Evolutionary conservation across 805 yeast genomes (phyloP).

Genomic region (Candida germanica): DNA sequence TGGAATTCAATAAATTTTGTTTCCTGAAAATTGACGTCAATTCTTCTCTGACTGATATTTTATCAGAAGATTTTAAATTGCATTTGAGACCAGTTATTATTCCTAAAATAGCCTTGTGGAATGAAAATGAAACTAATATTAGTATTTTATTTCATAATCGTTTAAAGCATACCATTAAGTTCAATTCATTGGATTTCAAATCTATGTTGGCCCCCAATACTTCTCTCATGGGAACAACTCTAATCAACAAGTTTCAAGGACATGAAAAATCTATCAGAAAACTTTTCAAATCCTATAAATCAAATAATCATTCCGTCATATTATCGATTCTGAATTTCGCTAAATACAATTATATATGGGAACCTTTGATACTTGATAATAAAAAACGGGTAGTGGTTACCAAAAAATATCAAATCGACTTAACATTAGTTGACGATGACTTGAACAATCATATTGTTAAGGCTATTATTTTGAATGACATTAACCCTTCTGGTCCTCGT

Average conservation of each 20-base stretch:
- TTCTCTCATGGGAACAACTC: constrained; percentile 12
- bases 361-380: constrained; percentile 27
- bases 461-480: constrained; percentile 34
- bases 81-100: constrained; percentile 18
- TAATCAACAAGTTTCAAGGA: constrained; percentile 66
- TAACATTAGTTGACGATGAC: constrained; percentile 3
- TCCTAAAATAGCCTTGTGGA: constrained; percentile 12
- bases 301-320: constrained; percentile 22
- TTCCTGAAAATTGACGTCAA: constrained; percentile 7
- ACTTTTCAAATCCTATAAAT: constrained; percentile 54
- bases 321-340: constrained; percentile 39
- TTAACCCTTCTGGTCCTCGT: constrained; percentile 17
- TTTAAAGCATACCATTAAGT: constrained; percentile 31
- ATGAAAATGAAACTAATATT: constrained; percentile 10
- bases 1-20: constrained; percentile 8
- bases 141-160: constrained; percentile 36
- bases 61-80: constrained; percentile 1
- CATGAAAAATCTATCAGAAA: constrained; percentile 76
- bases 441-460: constrained; percentile 19
- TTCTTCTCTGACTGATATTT: constrained; percentile 1
- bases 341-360: constrained; percentile 40
- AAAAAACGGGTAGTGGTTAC: constrained; percentile 25
- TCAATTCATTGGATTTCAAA: constrained; percentile 18
- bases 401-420: constrained; percentile 29
- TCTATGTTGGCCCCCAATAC: constrained; percentile 4